phyloP scores from a whole-genome alignment of 306 rosid species.

The Quercus ilex region DNA sequence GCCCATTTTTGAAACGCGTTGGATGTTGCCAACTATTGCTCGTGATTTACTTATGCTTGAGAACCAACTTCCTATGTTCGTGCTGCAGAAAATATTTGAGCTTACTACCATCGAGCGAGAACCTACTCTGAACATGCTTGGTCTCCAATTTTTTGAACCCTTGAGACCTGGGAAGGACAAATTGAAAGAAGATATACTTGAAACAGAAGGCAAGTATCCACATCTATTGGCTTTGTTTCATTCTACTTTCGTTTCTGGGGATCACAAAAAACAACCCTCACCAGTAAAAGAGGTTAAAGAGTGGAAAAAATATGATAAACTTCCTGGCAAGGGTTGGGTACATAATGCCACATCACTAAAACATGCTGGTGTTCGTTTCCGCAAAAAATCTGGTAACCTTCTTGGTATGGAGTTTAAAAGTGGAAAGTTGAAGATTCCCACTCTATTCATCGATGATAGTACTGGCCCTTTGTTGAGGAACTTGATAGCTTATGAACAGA shows the following conservation, averaged over 20 bases:
- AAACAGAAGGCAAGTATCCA: background rate
- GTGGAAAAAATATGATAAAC: background rate
- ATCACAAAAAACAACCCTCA: too few species aligned
- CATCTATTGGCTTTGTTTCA: constrained; percentile 7
- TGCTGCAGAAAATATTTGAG: background rate
- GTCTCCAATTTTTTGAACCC: background rate
- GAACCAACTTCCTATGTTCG: constrained; percentile 2
- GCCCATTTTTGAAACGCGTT: background rate
- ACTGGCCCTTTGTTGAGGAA: background rate
- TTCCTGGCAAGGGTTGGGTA: constrained; percentile 8
- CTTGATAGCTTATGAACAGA: background rate
- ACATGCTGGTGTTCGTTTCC: background rate
- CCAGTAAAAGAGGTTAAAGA: too few species aligned
- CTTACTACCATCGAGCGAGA: background rate
- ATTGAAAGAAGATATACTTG: background rate
- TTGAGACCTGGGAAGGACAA: background rate
- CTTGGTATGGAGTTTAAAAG: background rate
- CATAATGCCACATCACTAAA: background rate
- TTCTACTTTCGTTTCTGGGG: background rate
- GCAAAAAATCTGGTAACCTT: background rate
- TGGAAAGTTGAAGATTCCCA: background rate
- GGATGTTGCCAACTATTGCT: background rate
- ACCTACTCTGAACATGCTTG: background rate
- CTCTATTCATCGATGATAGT: background rate
- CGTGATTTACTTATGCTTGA: background rate